phyloP scores from a whole-genome alignment of 1,139 yeast species.

The Chernovozyma sophiae-reginae region DNA sequence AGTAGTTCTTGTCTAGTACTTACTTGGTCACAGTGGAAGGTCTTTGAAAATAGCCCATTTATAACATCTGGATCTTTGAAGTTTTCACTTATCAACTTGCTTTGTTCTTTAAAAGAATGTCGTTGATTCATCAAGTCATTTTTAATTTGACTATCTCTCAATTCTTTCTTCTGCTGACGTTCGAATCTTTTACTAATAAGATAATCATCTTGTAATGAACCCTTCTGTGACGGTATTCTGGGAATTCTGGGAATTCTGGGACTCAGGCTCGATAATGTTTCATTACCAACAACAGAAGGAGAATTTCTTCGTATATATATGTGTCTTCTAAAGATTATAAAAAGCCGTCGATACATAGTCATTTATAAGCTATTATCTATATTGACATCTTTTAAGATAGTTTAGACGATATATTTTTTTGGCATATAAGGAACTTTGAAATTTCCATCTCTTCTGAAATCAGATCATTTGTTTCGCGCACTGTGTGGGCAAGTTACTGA shows the following conservation, averaged over 20 bases:
- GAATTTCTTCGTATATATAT: neutral
- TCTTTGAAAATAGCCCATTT: neutral
- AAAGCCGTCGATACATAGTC: neutral
- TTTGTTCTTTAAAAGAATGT: neutral
- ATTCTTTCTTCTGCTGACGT: neutral
- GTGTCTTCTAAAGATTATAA: neutral
- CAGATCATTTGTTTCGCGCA: neutral
- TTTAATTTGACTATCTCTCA: neutral
- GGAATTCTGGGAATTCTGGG: neutral
- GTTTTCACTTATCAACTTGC: neutral
- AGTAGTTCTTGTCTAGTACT: slow-evolving; percentile 7
- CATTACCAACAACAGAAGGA: neutral
- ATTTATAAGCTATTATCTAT: neutral
- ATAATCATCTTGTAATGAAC: neutral
- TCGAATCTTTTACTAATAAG: neutral
- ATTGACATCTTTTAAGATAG: neutral
- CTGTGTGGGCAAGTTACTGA: no score
- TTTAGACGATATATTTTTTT: no score
- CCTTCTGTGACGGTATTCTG: neutral
- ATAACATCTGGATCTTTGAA: slow-evolving; percentile 1
- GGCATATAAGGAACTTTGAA: no score
- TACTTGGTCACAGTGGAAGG: neutral
- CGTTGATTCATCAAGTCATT: neutral
- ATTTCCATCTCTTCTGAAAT: no score
- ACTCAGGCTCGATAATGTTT: neutral